phyloP scores from a whole-genome alignment of 2,329 filamentous ascomycete genomes.

The Aspergillus nomiae region DNA sequence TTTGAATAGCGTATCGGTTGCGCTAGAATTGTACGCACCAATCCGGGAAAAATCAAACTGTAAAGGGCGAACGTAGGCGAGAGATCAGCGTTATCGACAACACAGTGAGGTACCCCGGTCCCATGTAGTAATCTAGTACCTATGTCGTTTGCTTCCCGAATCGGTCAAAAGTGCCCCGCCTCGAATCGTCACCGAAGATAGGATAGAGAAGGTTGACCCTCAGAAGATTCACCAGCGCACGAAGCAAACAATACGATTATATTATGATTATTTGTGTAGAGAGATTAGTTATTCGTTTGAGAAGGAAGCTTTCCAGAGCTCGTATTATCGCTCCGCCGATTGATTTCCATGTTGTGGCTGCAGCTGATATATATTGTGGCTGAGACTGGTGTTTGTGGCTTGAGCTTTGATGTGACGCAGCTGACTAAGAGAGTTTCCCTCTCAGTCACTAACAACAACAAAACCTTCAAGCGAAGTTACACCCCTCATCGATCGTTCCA shows the following conservation, averaged over 20 bases:
- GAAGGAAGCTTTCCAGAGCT: background rate
- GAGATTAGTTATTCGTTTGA: background rate
- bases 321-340: background rate
- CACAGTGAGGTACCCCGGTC: background rate
- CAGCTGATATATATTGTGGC: background rate
- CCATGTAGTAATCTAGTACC: background rate
- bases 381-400: background rate
- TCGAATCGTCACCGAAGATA: slow-evolving; percentile 1
- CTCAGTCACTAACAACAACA: background rate
- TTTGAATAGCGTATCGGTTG: background rate
- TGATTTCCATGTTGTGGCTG: slow-evolving; percentile 2
- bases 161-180: background rate
- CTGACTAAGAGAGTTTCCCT: background rate
- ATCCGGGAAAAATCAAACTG: background rate
- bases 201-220: background rate
- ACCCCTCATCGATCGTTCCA: background rate
- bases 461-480: background rate
- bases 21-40: background rate
- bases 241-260: background rate
- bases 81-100: background rate
- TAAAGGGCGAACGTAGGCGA: background rate
- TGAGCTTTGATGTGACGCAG: background rate
- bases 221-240: background rate
- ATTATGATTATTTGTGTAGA: background rate
- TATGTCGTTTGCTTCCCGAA: background rate